Evolutionary conservation across 2,329 filamentous ascomycete species (phyloP), one percentile per base, ranked within the genome.

Genomic region (Fusarium sarcochroum): DNA sequence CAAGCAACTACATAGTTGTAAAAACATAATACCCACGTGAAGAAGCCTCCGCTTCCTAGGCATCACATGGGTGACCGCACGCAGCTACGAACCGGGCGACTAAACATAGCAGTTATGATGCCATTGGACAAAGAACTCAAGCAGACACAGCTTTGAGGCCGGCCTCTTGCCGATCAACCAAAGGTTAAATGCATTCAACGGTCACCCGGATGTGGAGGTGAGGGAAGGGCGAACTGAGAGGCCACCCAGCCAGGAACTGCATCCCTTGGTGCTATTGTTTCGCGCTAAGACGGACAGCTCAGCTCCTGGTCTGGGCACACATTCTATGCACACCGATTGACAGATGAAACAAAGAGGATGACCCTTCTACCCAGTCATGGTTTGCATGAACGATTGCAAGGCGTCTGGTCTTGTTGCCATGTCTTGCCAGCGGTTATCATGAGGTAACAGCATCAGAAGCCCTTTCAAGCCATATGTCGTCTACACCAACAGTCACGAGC

Each of bases 261-360:
- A 51, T 45, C 37, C 45, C 27, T 38, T 48, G 30, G 27, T 55
- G 55, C 59, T 53, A 58, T 44, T 58, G 62, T 73, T 72, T 72
- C 69, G 64, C 71, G 63, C 65, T 66, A 66, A 63, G 50, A 59
- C 30, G 46, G 44, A 35, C 57, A 53, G 45, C 30, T 42, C 52
- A 59, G 46, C 55, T 37, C 17, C 35, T 56, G 54, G 41, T 40
- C 45, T 61, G 49, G 48, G 51, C 54, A 30, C 25, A 34, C 27
- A 25, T 41, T 46, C 34, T 45, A 42, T 32, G 25, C 42, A 58
- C 54, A 47, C 37, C 32, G 49, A 32, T 17, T 27, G 27, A 25
- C 25, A 27, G 25, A 32, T 47, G 30, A 32, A 47, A 34, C 23
- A 44, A 56, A 38, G 35, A 37, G 27, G 5, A 25, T 25, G 21